Evolutionary conservation across 495 filamentous ascomycete species (phyloP).

Genomic region (Hapsidospora chrysogenum): DNA sequence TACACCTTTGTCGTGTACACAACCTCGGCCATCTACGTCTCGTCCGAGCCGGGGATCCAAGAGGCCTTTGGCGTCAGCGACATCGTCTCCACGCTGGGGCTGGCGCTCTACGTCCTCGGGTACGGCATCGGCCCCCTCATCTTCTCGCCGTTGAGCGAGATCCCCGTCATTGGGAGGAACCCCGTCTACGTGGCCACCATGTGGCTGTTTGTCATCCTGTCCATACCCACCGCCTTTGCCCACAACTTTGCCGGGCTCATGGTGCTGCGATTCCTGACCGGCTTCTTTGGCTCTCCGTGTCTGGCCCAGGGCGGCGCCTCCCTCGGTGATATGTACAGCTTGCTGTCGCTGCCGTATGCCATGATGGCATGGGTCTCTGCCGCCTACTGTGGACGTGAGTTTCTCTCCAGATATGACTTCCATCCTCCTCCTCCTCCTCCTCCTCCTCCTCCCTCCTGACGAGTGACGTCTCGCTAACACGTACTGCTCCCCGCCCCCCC

Average conservation of each 20-base stretch:
- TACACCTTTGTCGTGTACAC: constrained; percentile 35
- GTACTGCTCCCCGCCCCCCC: too few species aligned
- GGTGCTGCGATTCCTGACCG: constrained; percentile 57
- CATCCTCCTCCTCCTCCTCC: too few species aligned
- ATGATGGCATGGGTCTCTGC: constrained; percentile 40
- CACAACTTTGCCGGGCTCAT: constrained; percentile 57
- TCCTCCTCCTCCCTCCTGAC: not conserved
- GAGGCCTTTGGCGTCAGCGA: constrained; percentile 33
- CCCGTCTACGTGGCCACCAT: constrained; percentile 58
- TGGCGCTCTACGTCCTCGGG: constrained; percentile 41
- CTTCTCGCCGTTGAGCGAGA: constrained; percentile 30
- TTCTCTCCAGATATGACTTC: too few species aligned
- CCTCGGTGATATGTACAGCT: constrained; percentile 60
- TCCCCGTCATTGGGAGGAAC: constrained; percentile 47
- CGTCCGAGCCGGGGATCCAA: constrained; percentile 23
- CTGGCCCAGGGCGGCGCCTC: constrained; percentile 62
- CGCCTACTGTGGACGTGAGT: constrained; percentile 28
- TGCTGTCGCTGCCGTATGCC: constrained; percentile 54
- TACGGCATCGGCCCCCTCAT: constrained; percentile 37
- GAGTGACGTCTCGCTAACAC: not conserved
- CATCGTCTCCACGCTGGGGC: constrained; percentile 34
- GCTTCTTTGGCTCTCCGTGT: constrained; percentile 60
- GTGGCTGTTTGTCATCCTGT: constrained; percentile 51
- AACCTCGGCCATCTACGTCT: constrained; percentile 30
- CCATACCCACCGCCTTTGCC: constrained; percentile 62